Conservation (phyloP, 2,329 filamentous ascomycete species). For the Beauveria australis region DNA sequence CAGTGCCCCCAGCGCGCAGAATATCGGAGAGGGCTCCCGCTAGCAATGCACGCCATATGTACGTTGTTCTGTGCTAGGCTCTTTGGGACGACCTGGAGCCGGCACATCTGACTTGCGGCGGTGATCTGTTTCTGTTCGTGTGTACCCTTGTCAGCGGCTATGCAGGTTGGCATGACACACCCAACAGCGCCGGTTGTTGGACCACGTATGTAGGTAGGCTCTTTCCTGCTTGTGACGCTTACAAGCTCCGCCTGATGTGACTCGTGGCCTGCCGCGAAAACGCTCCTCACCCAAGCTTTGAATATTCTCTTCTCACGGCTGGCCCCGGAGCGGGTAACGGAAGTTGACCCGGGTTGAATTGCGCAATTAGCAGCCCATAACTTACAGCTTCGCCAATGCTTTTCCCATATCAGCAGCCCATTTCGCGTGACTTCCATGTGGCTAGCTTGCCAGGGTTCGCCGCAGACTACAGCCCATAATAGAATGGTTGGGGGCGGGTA, state of each 20-base stretch:
- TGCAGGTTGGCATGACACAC: background rate
- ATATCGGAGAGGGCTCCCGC: background rate
- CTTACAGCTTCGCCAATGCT: too few relatives aligned
- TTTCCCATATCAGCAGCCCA: too few relatives aligned
- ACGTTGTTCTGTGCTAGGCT: conserved; percentile 3
- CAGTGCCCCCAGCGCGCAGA: background rate
- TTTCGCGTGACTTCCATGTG: background rate
- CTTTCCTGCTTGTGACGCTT: background rate
- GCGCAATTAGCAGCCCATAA: background rate
- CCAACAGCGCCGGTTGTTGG: background rate
- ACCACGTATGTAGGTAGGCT: conserved; percentile 1
- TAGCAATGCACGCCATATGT: conserved; percentile 12
- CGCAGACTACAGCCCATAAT: conserved; percentile 3
- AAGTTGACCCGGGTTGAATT: background rate
- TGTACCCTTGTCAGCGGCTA: conserved; percentile 10
- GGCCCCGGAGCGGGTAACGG: background rate
- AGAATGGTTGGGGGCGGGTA: conserved; percentile 1
- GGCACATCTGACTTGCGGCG: conserved; percentile 8
- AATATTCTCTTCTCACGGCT: background rate
- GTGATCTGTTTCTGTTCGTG: conserved; percentile 9
- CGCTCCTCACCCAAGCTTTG: background rate
- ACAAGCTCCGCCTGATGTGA: conserved; percentile 2
- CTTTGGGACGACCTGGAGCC: conserved; percentile 9
- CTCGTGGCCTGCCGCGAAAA: background rate
- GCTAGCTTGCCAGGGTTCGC: background rate